phyloP scores from a whole-genome alignment of 345 rosid genomes.

The Sisymbrium altissimum region DNA sequence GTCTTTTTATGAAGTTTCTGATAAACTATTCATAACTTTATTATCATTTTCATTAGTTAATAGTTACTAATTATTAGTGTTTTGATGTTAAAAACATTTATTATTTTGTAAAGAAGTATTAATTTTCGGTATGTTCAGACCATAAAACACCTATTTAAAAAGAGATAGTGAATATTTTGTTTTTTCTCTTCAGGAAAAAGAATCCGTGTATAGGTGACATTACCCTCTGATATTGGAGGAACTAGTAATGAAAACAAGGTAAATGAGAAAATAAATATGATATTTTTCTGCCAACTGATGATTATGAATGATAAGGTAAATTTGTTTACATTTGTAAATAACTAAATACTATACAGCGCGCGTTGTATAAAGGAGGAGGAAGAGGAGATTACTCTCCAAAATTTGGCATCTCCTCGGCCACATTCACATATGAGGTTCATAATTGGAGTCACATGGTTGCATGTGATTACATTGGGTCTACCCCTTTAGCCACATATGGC shows the following conservation, averaged over 20 bases:
- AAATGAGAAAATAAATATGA: background rate
- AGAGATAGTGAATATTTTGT: too few relatives aligned
- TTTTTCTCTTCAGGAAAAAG: too few relatives aligned
- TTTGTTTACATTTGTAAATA: background rate
- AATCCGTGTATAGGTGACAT: too few relatives aligned
- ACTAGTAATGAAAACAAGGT: background rate
- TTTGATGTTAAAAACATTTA: too few relatives aligned
- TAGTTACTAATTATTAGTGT: too few relatives aligned
- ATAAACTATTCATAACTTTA: too few relatives aligned
- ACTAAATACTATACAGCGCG: background rate
- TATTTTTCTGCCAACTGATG: background rate
- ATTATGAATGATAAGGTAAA: background rate
- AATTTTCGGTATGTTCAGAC: too few relatives aligned
- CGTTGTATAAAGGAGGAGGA: background rate
- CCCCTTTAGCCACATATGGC: constrained; percentile 37
- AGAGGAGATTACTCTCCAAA: background rate
- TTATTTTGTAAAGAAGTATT: too few relatives aligned
- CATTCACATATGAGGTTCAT: constrained; percentile 36
- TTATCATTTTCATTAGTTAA: too few relatives aligned
- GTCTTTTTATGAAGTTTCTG: too few relatives aligned
- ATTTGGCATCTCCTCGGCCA: constrained; percentile 24
- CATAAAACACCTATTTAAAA: too few relatives aligned
- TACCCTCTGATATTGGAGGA: too few relatives aligned
- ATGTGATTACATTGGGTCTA: constrained; percentile 37
- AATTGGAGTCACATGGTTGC: constrained; percentile 39